Base-by-base conservation (phyloP, 306 rosid species). In the Quercus rubra region DNA sequence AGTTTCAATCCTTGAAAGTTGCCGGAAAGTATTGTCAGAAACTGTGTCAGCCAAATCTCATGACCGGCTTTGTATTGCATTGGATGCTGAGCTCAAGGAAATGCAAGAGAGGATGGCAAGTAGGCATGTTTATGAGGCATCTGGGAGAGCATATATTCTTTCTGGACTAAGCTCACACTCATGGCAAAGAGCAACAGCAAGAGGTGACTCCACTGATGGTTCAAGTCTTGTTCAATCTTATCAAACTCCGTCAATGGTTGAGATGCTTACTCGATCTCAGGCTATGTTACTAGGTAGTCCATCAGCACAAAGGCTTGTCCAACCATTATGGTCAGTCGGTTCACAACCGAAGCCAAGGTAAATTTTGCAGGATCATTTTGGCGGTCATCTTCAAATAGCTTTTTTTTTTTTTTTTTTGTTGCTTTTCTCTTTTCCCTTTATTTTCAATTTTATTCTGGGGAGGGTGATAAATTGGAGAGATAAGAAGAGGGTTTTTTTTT, bases 141-240 rank as follows among this genome's bases (percentile, higher is more conserved):
- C 99, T 11, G 99, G 99, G 59, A 91, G 99, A 74, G 99, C 99
- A 18, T 95, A 95, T 35, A 91, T 95, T 61, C 98, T 95, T 79
- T 95, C 99, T 3, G 99, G 99, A 74, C 85, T 95, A 76, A 95
- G 99, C 83, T 95, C 99, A 41, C 99, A 95, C 73, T 95, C 99
- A 13, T 95, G 99, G 99, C 99, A 95, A 81, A 81, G 99, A 86
- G 99, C 99, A 68, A 95, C 99, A 2, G 96, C 99, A 12, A 89
- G 99, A 85, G 99, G 98, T 4, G 94, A 95, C 86, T 95, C 98
- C n/a, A 95, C 98, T 0, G 94, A 92, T 11, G 85, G 97, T 59
- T 90, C 96, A 11, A 92, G 98, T 75, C 99, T 95, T 4, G 86
- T 95, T 69, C 97, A 85, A 77, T 84, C 98, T 5, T 95, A 95